Base-by-base conservation (phyloP, 148 eudicot genomes). In the Dysphania ambrosioides region DNA sequence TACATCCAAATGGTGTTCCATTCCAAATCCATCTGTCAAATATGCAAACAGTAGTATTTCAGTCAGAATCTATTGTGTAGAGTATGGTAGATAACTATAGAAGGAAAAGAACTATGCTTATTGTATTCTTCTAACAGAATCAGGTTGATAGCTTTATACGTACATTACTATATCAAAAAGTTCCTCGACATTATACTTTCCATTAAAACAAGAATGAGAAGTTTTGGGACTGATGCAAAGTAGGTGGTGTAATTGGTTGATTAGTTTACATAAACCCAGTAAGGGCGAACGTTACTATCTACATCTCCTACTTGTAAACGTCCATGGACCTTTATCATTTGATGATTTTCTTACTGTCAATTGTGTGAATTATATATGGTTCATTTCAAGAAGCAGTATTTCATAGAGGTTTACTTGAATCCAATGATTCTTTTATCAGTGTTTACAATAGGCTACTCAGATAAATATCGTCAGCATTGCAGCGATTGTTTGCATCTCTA, bases 401-500 rank as follows among this genome's bases (percentile, higher is more conserved):
- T n/a, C 13, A 18, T 3, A 67, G 34, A 6, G 38, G 41, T 11
- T 21, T 72, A 4, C 53, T n/a, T n/a, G n/a, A n/a, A n/a, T n/a
- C n/a, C n/a, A n/a, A n/a, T n/a, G n/a, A n/a, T n/a, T n/a, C n/a
- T 35, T 61, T 16, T 27, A 73, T 2, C 34, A 15, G 0, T 73
- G 29, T 10, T 18, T 61, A 31, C 38, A 73, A 15, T 38, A 73
- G 19, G 67, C 66, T 9, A 13, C 6, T 15, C 29, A 1, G 5
- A 38, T 0, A 72, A 15, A 57, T 34, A 23, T 42, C 75, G 6
- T 8, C 1, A 8, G 27, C 29, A 0, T 12, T 71, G 5, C 29
- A 64, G 11, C 38, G 74, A 32, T 10, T 72, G 13, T 72, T 72
- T 72, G 75, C 66, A 29, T 35, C 51, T 0, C 5, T 58, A 3